Evolutionary conservation across 2,329 filamentous ascomycete species (phyloP), one percentile per base, ranked within the genome.

Genomic region (Metarhizium robertsii): DNA sequence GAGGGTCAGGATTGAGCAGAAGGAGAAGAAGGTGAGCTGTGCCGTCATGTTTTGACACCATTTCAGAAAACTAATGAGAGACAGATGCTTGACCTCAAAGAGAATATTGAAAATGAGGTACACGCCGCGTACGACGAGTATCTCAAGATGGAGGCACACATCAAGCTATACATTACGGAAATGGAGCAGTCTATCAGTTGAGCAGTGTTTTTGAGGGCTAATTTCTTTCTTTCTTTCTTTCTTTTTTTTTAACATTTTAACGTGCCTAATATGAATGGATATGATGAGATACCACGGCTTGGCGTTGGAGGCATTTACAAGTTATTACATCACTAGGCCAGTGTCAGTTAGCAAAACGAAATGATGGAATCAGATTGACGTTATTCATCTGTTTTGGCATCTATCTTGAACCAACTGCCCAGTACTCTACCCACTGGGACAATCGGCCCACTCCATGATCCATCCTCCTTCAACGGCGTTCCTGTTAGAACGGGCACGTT

Each of bases 101-200:
- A 97, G 69, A 95, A 94, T 65, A 96, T 99, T 60, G 92, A 97
- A 68, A 92, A 87, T 59, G 94, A 99, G 72, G 87, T 97, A 8
- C 89, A 94, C 67, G 84, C 83, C 55, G 91, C 94, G 1, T 85
- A 95, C 64, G 92, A 95, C 61, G 90, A 97, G 75, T 99, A 96
- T 72, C 80, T 95, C 68, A 96, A 96, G 83, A 87, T 99, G 84
- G 92, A 97, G 71, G 87, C 90, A 42, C 94, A 99, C 68, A 95
- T 99, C 70, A 92, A 92, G 73, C 78, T 97, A 59, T 99, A 99
- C 76, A 95, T 99, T 67, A 95, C 89, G 4, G 94, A 99, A 78
- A 96, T 99, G 92, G 94, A 97, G 73, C 92, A 96, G 73, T 87
- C 86, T 55, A 83, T 94, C 4, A 52, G 47, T 30, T 54, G 42